Conservation (phyloP, 2,329 filamentous ascomycete genomes). For the Cadophora sp. region DNA sequence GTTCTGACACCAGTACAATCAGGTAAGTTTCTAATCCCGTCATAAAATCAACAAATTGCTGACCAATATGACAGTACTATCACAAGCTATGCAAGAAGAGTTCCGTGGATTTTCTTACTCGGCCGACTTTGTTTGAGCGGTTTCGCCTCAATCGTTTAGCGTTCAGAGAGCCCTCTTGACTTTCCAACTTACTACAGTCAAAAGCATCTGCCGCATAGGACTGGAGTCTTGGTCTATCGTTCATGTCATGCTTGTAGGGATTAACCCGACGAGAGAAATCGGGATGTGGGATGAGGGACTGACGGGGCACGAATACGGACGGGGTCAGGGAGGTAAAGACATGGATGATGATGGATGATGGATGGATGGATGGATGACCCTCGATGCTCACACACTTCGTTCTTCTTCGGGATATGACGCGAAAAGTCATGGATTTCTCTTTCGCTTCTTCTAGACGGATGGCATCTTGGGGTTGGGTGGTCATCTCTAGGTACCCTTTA, state of each 20-base stretch:
- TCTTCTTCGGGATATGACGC: slow-evolving; percentile 6
- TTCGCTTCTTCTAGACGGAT: slow-evolving; percentile 28
- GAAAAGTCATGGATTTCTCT: slow-evolving; percentile 26
- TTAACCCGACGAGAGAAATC: not conserved
- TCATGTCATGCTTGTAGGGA: slow-evolving; percentile 17
- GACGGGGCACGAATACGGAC: not conserved
- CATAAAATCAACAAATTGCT: slow-evolving; percentile 16
- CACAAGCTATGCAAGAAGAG: slow-evolving; percentile 99
- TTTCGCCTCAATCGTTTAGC: slow-evolving; percentile 17
- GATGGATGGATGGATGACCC: slow-evolving; percentile 5
- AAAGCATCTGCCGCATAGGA: slow-evolving; percentile 28
- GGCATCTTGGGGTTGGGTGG: slow-evolving; percentile 22
- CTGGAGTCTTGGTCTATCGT: slow-evolving; percentile 23
- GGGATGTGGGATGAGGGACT: not conserved
- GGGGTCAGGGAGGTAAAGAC: not conserved
- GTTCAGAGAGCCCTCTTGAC: slow-evolving; percentile 18
- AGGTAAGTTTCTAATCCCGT: slow-evolving; percentile 67
- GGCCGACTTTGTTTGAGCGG: slow-evolving; percentile 45
- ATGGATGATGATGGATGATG: slow-evolving; percentile 2
- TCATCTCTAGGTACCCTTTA: slow-evolving; percentile 26
- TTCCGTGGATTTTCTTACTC: slow-evolving; percentile 97
- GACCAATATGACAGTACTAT: slow-evolving; percentile 70
- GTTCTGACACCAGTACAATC: slow-evolving; percentile 97
- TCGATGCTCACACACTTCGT: slow-evolving; percentile 1
- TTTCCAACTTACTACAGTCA: slow-evolving; percentile 12